Percentiles rank a stretch among this genome's conserved stretches.
Evolutionary conservation across 2,329 filamentous ascomycete genomes (phyloP).

Genomic region (Ilyonectria mors-panacis): DNA sequence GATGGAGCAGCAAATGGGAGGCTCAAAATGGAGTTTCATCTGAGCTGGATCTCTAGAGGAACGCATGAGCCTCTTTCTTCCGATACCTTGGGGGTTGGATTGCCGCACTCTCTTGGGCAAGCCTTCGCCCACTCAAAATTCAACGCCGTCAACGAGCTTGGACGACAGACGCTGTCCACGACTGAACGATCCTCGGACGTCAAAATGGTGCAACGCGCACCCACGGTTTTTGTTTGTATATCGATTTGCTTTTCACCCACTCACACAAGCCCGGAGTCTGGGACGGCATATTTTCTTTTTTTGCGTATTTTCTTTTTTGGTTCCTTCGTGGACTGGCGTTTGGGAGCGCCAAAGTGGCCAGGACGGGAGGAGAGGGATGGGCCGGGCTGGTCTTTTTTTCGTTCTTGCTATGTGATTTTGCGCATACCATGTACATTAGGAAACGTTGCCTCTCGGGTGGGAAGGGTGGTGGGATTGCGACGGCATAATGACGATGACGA

Average conservation of each 20-base stretch:
- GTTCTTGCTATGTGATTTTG: conserved; percentile 27
- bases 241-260: conserved; percentile 31
- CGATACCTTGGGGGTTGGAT: conserved; percentile 4
- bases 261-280: conserved; percentile 44
- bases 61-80: conserved; percentile 3
- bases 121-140: conserved; percentile 27
- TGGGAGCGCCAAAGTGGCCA: conserved; percentile 27
- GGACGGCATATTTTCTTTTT: conserved; percentile 36
- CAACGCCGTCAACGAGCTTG: conserved; percentile 25
- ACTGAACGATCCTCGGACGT: conserved; percentile 34
- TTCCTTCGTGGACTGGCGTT: conserved; percentile 44
- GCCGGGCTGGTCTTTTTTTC: conserved; percentile 32
- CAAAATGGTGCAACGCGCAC: conserved; percentile 18
- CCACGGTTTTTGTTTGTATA: conserved; percentile 22
- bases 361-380: conserved; percentile 25
- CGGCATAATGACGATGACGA: conserved; percentile 22
- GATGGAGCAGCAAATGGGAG: conserved; percentile 48
- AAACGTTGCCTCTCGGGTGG: conserved; percentile 17
- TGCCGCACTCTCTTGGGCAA: conserved; percentile 26
- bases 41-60: conserved; percentile 43
- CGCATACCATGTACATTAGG: conserved; percentile 37
- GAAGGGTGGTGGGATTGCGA: conserved; percentile 7
- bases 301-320: conserved; percentile 29
- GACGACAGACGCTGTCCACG: conserved; percentile 24
- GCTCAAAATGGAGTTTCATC: conserved; percentile 53